Conservation (phyloP, 1,284 basidiomycete species). For the Malassezia slooffiae region DNA sequence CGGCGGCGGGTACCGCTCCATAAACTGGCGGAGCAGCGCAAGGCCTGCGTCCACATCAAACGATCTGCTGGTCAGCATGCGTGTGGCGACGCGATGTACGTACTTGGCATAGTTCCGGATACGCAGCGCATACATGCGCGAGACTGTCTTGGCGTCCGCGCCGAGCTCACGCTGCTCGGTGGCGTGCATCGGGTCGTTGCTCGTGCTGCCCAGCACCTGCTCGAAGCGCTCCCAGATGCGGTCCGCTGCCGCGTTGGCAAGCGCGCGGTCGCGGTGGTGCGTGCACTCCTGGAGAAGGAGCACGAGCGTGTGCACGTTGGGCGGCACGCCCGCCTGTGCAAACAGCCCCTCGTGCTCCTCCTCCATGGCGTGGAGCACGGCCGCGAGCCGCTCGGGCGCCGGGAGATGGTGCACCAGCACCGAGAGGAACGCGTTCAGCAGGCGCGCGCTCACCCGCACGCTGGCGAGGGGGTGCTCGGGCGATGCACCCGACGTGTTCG, state of each 20-base stretch:
- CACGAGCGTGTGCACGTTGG: conserved; percentile 28
- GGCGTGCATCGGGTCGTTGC: neutral
- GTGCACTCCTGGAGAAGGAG: conserved; percentile 20
- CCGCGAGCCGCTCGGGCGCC: conserved; percentile 50
- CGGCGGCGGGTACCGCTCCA: conserved; percentile 5
- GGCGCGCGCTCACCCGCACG: conserved; percentile 56
- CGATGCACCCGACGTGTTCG: conserved; percentile 20
- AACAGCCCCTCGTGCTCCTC: conserved; percentile 18
- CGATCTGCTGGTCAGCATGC: too few species aligned
- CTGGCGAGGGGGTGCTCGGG: conserved; percentile 52
- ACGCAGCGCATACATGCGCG: conserved; percentile 20
- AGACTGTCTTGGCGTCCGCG: conserved; percentile 14
- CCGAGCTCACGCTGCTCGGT: neutral
- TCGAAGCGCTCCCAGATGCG: conserved; percentile 21
- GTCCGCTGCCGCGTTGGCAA: conserved; percentile 3
- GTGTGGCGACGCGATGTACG: too few species aligned
- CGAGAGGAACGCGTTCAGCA: conserved; percentile 72
- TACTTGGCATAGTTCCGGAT: conserved; percentile 26
- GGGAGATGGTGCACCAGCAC: conserved; percentile 53
- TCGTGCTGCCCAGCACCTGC: neutral
- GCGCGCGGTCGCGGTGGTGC: neutral
- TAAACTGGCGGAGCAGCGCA: conserved; percentile 4
- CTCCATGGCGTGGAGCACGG: conserved; percentile 7
- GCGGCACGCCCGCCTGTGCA: conserved; percentile 13
- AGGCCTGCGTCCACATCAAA: conserved; percentile 1